Evolutionary conservation across 2,329 filamentous ascomycete genomes (phyloP).

Genomic region (Plenodomus biglobosus): DNA sequence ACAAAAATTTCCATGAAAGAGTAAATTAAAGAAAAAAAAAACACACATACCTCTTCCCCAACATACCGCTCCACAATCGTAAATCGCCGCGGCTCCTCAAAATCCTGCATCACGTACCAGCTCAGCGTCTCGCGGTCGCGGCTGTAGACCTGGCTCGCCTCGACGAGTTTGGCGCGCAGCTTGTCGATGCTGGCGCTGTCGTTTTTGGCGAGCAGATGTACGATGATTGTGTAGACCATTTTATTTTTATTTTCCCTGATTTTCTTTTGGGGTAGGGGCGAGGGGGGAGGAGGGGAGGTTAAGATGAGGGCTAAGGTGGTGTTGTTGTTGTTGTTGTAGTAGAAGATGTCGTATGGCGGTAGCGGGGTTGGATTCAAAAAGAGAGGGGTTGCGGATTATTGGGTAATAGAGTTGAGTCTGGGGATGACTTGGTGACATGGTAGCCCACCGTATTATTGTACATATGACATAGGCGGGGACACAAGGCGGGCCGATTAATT

Average conservation of each 20-base stretch:
- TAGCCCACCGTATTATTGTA: too few relatives aligned
- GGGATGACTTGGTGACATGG: too few relatives aligned
- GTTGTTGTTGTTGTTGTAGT: background rate
- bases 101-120: constrained; percentile 79
- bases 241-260: constrained; percentile 4
- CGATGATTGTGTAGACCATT: constrained; percentile 70
- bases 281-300: background rate
- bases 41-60: constrained; percentile 59
- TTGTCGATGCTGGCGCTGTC: constrained; percentile 65
- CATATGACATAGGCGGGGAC: too few relatives aligned
- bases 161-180: constrained; percentile 70
- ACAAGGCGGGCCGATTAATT: too few relatives aligned
- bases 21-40: background rate
- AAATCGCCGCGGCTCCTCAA: constrained; percentile 67
- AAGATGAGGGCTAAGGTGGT: background rate
- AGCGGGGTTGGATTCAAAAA: too few relatives aligned
- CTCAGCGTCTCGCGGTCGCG: constrained; percentile 66
- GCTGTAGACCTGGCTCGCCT: constrained; percentile 72
- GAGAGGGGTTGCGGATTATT: too few relatives aligned
- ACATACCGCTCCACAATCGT: constrained; percentile 75
- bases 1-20: constrained; percentile 3
- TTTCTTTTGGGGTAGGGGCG: background rate
- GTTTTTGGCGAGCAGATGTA: constrained; percentile 70
- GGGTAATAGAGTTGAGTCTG: too few relatives aligned
- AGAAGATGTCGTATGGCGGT: too few relatives aligned